Evolutionary conservation across 352 stramenopile species (phyloP).

Genomic region (Globisporangium perplexum): DNA sequence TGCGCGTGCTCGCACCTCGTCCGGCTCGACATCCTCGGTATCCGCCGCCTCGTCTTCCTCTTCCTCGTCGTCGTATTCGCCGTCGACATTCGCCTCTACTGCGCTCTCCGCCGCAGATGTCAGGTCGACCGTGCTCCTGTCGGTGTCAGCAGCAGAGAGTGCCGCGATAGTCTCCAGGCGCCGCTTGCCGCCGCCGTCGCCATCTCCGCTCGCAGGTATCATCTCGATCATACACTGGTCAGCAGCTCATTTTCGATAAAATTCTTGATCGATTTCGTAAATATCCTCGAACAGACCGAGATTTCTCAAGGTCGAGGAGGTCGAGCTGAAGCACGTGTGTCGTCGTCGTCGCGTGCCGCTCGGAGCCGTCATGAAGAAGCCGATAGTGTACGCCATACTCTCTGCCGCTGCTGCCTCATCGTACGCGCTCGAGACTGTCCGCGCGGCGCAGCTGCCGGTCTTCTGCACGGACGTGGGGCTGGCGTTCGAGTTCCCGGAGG

Average conservation of each 20-base stretch:
- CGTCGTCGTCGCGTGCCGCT: no score
- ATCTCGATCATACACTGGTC: no score
- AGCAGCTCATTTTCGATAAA: no score
- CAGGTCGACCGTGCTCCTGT: not conserved
- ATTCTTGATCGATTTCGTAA: no score
- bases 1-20: slow-evolving; percentile 21
- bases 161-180: no score
- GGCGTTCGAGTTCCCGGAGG: slow-evolving; percentile 28
- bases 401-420: not conserved
- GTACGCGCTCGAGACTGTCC: not conserved
- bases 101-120: slow-evolving; percentile 12
- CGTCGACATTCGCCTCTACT: not conserved
- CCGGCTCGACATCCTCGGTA: slow-evolving; percentile 27
- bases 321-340: no score
- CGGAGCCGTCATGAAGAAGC: not conserved
- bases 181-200: not conserved
- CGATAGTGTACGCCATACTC: not conserved
- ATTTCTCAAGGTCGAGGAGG: no score
- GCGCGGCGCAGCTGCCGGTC: slow-evolving; percentile 12
- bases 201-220: not conserved
- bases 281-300: no score
- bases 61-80: slow-evolving; percentile 11
- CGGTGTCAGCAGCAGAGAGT: no score
- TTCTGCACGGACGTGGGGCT: slow-evolving; percentile 41
- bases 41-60: slow-evolving; percentile 16